Percentiles rank a stretch among this genome's conserved stretches.
Evolutionary conservation across 2,329 filamentous ascomycete genomes (phyloP).

Genomic region (Ophiocordyceps robertsii): DNA sequence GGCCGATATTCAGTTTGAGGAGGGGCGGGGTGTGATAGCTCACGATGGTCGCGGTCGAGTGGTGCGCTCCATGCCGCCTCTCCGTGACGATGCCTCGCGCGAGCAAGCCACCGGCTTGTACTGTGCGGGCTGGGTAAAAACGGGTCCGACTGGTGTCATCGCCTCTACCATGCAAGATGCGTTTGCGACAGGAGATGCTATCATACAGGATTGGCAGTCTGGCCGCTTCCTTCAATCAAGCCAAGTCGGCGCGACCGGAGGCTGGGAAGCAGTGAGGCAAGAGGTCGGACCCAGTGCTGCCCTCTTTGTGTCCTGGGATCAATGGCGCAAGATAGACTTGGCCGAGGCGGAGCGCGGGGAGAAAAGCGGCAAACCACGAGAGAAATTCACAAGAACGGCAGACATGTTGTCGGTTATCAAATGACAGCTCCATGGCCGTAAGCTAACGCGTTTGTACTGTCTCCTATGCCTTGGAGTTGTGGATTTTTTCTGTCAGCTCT

Average conservation of each 20-base stretch:
- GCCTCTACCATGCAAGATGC: constrained; percentile 93
- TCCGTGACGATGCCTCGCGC: constrained; percentile 8
- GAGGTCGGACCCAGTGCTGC: constrained; percentile 42
- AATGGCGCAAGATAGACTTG: constrained; percentile 75
- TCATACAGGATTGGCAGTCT: constrained; percentile 60
- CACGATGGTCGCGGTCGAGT: constrained; percentile 75
- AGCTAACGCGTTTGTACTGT: constrained; percentile 7
- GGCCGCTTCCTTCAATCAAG: constrained; percentile 24
- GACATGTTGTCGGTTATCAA: constrained; percentile 44
- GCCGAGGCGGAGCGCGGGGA: constrained; percentile 58
- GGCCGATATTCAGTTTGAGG: constrained; percentile 67
- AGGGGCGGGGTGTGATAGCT: constrained; percentile 57
- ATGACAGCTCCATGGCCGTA: constrained; percentile 10
- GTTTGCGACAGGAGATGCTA: constrained; percentile 74
- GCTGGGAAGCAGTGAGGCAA: constrained; percentile 64
- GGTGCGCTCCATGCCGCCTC: constrained; percentile 19
- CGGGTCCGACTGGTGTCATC: constrained; percentile 88
- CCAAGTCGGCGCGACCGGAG: constrained; percentile 18
- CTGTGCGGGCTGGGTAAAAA: constrained; percentile 93
- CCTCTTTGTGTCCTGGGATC: constrained; percentile 61
- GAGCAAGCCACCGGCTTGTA: constrained; percentile 58
- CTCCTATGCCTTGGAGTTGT: constrained; percentile 27
- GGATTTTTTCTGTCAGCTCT: constrained; percentile 90
- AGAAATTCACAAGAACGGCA: constrained; percentile 46
- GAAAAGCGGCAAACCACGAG: constrained; percentile 60